Percentiles rank a stretch among this genome's conserved stretches.
Evolutionary conservation across 106 monocot species (phyloP).

Genomic region (Apostasia shenzhenica): DNA sequence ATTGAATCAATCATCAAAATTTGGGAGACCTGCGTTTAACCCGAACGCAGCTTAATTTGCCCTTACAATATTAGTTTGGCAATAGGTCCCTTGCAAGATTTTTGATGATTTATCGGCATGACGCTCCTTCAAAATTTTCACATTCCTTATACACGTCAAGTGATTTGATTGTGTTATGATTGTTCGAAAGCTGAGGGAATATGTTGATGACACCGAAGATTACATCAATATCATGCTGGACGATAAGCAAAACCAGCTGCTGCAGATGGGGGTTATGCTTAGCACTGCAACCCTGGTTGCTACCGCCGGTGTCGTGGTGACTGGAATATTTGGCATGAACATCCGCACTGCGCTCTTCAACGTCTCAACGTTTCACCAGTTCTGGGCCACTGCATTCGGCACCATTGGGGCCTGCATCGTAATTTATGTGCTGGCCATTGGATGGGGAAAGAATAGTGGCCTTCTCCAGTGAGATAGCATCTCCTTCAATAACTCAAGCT

Average conservation of each 20-base stretch:
- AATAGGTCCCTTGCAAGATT: too few species aligned
- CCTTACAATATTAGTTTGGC: too few species aligned
- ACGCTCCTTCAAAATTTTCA: too few species aligned
- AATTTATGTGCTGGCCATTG: constrained; percentile 24
- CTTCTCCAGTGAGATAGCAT: constrained; percentile 11
- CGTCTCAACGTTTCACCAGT: constrained; percentile 10
- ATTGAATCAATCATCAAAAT: too few species aligned
- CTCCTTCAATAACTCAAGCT: not conserved
- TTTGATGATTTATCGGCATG: too few species aligned
- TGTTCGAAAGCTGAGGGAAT: constrained; percentile 16
- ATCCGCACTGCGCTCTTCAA: constrained; percentile 10
- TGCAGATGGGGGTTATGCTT: constrained; percentile 22
- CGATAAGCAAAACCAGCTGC: constrained; percentile 29
- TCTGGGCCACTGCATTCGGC: constrained; percentile 22
- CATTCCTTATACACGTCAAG: too few species aligned
- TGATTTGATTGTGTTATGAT: too few species aligned
- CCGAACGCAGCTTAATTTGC: too few species aligned
- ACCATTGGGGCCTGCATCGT: constrained; percentile 18
- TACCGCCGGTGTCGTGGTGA: constrained; percentile 20
- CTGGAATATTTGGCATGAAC: constrained; percentile 23
- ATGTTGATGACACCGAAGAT: constrained; percentile 29
- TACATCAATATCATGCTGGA: constrained; percentile 34
- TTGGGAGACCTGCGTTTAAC: too few species aligned
- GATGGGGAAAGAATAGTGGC: constrained; percentile 26
- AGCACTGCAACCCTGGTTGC: constrained; percentile 19